These are phyloP conservation scores for Zymoseptoria brevis DNA, from an alignment of 2,329 filamentous ascomycete species.

Conservation along the genomic window DNA sequence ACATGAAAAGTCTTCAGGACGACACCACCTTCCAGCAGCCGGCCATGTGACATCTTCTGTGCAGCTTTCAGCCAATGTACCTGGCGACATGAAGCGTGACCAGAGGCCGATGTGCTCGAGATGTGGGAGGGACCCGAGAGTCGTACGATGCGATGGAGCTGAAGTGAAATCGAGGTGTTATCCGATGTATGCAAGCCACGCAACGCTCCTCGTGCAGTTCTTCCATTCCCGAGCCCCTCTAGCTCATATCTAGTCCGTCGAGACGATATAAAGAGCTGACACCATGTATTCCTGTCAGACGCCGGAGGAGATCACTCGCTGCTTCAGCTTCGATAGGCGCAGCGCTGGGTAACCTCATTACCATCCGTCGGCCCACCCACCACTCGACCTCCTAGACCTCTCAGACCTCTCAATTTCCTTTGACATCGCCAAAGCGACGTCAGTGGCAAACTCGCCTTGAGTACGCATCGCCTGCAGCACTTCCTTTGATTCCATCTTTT, in stretches of 20 bases:
- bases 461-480: not conserved
- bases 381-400: not conserved
- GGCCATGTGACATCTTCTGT: not conserved
- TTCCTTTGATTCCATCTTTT: not conserved
- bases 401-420: not conserved
- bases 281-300: not conserved
- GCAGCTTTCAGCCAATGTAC: no score
- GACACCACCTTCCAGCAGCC: not conserved
- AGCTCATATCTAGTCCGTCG: no score
- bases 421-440: not conserved
- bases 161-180: not conserved
- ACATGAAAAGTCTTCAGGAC: not conserved
- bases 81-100: not conserved
- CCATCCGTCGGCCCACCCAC: not conserved
- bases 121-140: not conserved
- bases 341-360: not conserved
- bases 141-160: not conserved
- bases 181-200: not conserved
- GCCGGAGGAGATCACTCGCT: no score
- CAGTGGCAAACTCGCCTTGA: not conserved
- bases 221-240: not conserved
- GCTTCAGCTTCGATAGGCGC: no score
- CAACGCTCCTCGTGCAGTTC: not conserved
- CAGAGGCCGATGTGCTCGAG: not conserved
- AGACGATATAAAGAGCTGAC: not conserved